Conservation (phyloP, 768 basidiomycete genomes). For the Tylopilus rubrobrunneus region DNA sequence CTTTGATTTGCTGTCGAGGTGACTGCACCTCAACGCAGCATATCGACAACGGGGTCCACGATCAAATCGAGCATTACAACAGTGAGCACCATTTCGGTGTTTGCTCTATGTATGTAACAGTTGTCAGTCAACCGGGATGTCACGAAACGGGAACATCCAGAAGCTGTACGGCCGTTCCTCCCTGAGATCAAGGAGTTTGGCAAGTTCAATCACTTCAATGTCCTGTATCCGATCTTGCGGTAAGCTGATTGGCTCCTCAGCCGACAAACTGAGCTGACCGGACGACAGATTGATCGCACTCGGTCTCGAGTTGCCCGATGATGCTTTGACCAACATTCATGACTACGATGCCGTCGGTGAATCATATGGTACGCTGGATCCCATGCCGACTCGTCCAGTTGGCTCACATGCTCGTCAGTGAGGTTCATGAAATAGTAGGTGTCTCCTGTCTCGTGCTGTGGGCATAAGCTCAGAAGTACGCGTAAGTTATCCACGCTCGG, state of each 20-base stretch:
- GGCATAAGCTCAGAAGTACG: no score
- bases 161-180: conserved; percentile 45
- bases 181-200: conserved; percentile 51
- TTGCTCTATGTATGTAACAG: background rate
- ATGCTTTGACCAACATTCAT: conserved; percentile 47
- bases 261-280: background rate
- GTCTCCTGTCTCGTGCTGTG: background rate
- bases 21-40: conserved; percentile 36
- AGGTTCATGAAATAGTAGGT: conserved; percentile 67
- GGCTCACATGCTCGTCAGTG: conserved; percentile 31
- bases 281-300: conserved; percentile 42
- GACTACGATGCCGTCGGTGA: conserved; percentile 39
- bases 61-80: conserved; percentile 63
- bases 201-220: conserved; percentile 47
- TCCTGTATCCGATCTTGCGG: conserved; percentile 49
- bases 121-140: conserved; percentile 49
- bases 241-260: conserved; percentile 10
- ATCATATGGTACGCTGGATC: conserved; percentile 35
- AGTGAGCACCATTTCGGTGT: conserved; percentile 34
- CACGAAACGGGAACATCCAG: conserved; percentile 46
- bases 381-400: background rate
- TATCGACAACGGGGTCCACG: conserved; percentile 57
- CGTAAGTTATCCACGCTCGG: conserved; percentile 45
- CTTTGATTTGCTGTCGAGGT: background rate
- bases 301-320: conserved; percentile 53